These are phyloP conservation scores for Leptodermis oblonga DNA, from an alignment of 257 asterid species.

Conservation along the genomic window DNA sequence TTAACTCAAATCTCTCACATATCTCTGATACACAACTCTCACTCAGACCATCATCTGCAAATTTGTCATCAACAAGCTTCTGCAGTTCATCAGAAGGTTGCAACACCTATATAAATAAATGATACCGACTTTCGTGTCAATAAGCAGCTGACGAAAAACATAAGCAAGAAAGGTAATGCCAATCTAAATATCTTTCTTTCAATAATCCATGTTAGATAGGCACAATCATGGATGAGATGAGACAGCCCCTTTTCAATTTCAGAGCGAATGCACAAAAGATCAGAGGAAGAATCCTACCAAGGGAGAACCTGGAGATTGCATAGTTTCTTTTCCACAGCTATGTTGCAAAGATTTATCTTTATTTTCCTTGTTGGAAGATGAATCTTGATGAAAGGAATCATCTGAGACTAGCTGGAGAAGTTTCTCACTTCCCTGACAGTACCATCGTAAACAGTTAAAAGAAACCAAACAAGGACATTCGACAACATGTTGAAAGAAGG, in stretches of 20 bases:
- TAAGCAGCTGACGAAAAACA: background rate
- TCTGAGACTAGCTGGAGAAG: slow-evolving; percentile 74
- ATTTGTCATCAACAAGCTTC: slow-evolving; percentile 37
- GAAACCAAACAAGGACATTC: slow-evolving; percentile 1
- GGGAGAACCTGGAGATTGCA: slow-evolving; percentile 27
- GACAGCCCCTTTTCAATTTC: background rate
- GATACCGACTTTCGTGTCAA: background rate
- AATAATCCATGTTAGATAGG: background rate
- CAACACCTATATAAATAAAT: slow-evolving; percentile 38
- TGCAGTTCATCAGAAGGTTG: slow-evolving; percentile 69
- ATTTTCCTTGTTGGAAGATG: slow-evolving; percentile 29
- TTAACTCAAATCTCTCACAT: slow-evolving; percentile 57
- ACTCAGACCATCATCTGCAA: slow-evolving; percentile 37
- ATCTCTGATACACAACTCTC: slow-evolving; percentile 49
- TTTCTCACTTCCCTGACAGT: slow-evolving; percentile 83
- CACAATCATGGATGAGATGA: background rate
- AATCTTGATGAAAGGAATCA: slow-evolving; percentile 30
- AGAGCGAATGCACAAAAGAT: background rate
- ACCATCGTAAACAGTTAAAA: slow-evolving; percentile 1
- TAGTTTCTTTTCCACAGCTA: slow-evolving; percentile 25
- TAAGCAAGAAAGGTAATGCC: background rate
- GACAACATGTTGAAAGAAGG: slow-evolving; percentile 1
- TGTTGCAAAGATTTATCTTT: slow-evolving; percentile 19
- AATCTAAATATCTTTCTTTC: background rate
- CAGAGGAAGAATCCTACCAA: slow-evolving; percentile 43